phyloP scores from a whole-genome alignment of 83 land plant species.

The Picea mariana region DNA sequence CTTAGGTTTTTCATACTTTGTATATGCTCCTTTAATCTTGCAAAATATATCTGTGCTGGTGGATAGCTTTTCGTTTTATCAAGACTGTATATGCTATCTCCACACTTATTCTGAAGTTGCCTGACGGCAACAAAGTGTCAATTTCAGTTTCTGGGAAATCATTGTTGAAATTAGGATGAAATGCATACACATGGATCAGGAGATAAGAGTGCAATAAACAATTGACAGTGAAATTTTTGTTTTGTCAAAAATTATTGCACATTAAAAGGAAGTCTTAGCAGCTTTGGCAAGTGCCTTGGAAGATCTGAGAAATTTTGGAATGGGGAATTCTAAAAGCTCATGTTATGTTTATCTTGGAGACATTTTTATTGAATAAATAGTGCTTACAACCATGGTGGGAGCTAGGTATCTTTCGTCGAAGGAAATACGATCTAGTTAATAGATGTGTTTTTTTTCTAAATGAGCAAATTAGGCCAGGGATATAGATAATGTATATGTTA shows the following conservation, averaged over 20 bases:
- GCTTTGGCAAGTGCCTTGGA: background rate
- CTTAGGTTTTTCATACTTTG: too few species aligned
- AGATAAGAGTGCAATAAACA: background rate
- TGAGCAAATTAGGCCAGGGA: background rate
- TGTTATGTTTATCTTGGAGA: background rate
- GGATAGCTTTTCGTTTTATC: too few species aligned
- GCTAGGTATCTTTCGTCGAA: background rate
- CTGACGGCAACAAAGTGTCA: too few species aligned
- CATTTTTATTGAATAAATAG: background rate
- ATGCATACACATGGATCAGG: background rate
- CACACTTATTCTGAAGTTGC: too few species aligned
- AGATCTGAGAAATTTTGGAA: background rate
- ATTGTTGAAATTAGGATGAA: too few species aligned
- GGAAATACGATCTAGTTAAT: background rate
- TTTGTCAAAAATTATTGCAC: background rate
- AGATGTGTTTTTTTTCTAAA: background rate
- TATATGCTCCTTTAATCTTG: too few species aligned
- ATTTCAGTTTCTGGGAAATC: too few species aligned
- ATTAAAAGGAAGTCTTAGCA: background rate
- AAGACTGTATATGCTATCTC: too few species aligned
- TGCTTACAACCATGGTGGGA: background rate
- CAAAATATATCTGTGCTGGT: too few species aligned
- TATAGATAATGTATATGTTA: background rate
- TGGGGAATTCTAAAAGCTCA: background rate
- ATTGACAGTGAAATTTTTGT: background rate